Conservation (phyloP, 805 yeast genomes). For the Diddensiella caesifluorescens region DNA sequence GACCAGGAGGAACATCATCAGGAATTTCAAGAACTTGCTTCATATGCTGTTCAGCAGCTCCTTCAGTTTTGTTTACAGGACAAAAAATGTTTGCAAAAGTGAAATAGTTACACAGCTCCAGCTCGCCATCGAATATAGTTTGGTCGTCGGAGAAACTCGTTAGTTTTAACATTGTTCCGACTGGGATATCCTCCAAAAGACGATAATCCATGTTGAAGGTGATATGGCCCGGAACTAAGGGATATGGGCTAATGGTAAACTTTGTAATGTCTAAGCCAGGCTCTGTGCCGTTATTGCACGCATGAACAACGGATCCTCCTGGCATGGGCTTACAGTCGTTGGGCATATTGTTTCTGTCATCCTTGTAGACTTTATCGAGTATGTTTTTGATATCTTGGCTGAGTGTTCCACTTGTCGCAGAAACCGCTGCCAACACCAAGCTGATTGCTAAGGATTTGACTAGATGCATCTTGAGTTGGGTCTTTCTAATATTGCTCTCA, state of each 20-base stretch:
- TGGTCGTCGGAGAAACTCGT: conserved; percentile 18
- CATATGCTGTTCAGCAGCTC: conserved; percentile 10
- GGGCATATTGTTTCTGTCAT: conserved; percentile 2
- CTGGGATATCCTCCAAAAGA: conserved; percentile 23
- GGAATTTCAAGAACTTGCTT: conserved; percentile 27
- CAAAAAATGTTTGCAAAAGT: conserved; percentile 25
- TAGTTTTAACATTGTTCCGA: conserved; percentile 22
- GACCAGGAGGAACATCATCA: conserved; percentile 25
- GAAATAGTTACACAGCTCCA: conserved; percentile 27
- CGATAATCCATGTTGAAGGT: conserved; percentile 22
- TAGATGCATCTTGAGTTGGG: no score
- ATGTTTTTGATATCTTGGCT: conserved; percentile 4
- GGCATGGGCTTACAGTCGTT: conserved; percentile 9
- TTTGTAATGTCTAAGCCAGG: conserved; percentile 24
- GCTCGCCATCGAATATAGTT: conserved; percentile 18
- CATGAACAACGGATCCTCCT: conserved; percentile 13
- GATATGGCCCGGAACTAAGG: conserved; percentile 27
- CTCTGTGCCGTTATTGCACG: conserved; percentile 20
- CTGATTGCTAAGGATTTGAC: no score
- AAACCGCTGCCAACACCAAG: no score
- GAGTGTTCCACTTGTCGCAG: no score
- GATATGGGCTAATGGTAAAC: conserved; percentile 26
- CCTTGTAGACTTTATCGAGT: conserved; percentile 4
- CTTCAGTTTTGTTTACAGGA: conserved; percentile 21
- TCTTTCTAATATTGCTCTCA: no score